phyloP scores from a whole-genome alignment of 176 grass and related monocot genomes.

The Hordeum vulgare region DNA sequence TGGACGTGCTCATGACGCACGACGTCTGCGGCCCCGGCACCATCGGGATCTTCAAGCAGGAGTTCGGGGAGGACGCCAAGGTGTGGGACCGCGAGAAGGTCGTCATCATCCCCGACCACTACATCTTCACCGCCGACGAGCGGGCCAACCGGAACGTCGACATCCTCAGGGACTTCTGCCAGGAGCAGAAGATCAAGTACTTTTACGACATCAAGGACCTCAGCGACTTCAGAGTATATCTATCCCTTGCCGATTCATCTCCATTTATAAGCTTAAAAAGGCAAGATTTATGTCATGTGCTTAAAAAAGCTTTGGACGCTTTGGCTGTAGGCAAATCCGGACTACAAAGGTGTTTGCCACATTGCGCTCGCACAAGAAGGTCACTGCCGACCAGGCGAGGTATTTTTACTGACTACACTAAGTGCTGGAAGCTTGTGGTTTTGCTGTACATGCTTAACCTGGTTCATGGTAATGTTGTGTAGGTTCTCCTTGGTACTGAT shows the following conservation, averaged over 20 bases:
- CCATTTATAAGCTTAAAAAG: not conserved
- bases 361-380: slow-evolving; percentile 94
- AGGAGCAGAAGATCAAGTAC: slow-evolving; percentile 89
- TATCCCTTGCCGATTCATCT: not conserved
- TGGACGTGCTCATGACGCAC: slow-evolving; percentile 97
- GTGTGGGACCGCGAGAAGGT: slow-evolving; percentile 95
- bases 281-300: not conserved
- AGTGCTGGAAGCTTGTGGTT: not conserved
- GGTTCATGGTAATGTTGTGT: not conserved
- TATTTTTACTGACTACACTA: not conserved
- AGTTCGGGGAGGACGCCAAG: slow-evolving; percentile 84
- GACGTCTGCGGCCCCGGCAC: slow-evolving; percentile 78
- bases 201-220: slow-evolving; percentile 95
- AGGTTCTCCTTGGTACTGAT: slow-evolving; percentile 96
- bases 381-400: slow-evolving; percentile 94
- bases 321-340: slow-evolving; percentile 67
- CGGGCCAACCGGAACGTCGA: slow-evolving; percentile 90
- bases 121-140: slow-evolving; percentile 89
- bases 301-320: not conserved
- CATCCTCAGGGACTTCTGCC: slow-evolving; percentile 76
- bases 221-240: slow-evolving; percentile 58
- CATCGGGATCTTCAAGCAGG: slow-evolving; percentile 85
- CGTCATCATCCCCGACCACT: slow-evolving; percentile 92
- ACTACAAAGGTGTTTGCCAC: slow-evolving; percentile 97
- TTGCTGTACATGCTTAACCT: not conserved